Evolutionary conservation across 1,139 yeast species (phyloP).

Genomic region (Chernovozyma aurita): DNA sequence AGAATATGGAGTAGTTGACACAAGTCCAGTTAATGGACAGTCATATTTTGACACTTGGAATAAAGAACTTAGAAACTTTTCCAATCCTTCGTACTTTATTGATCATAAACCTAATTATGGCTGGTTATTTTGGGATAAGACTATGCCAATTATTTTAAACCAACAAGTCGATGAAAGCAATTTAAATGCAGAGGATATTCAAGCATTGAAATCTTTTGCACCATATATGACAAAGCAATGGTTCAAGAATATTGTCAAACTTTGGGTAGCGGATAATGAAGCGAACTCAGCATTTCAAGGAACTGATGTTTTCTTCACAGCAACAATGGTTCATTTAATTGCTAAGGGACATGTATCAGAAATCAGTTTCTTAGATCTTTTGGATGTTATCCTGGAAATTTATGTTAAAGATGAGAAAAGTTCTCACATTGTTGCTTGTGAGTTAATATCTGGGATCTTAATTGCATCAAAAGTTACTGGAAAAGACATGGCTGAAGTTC

Average conservation of each 20-base stretch:
- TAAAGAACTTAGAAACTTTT: slow-evolving; percentile 49
- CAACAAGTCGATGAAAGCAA: slow-evolving; percentile 14
- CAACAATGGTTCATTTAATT: slow-evolving; percentile 41
- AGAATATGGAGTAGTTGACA: slow-evolving; percentile 39
- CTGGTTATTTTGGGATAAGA: slow-evolving; percentile 75
- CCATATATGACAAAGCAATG: slow-evolving; percentile 48
- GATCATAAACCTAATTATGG: slow-evolving; percentile 60
- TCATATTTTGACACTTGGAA: slow-evolving; percentile 44
- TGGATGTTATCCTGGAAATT: slow-evolving; percentile 44
- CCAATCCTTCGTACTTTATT: slow-evolving; percentile 48
- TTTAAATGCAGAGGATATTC: slow-evolving; percentile 33
- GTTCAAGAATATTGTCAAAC: slow-evolving; percentile 49
- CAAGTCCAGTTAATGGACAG: slow-evolving; percentile 23
- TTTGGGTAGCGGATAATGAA: slow-evolving; percentile 65
- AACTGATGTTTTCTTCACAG: slow-evolving; percentile 52
- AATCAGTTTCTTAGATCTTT: slow-evolving; percentile 41
- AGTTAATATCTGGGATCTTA: slow-evolving; percentile 55
- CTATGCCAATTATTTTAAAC: slow-evolving; percentile 44
- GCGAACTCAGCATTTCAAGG: slow-evolving; percentile 58
- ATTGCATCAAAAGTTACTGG: slow-evolving; percentile 40
- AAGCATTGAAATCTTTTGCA: slow-evolving; percentile 47
- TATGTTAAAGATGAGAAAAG: slow-evolving; percentile 62
- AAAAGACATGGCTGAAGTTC: slow-evolving; percentile 18
- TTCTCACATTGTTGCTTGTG: slow-evolving; percentile 59
- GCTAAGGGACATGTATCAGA: slow-evolving; percentile 35